These are phyloP conservation scores for Geosmithia putterillii DNA, from an alignment of 2,329 filamentous ascomycete genomes.

Conservation along the genomic window DNA sequence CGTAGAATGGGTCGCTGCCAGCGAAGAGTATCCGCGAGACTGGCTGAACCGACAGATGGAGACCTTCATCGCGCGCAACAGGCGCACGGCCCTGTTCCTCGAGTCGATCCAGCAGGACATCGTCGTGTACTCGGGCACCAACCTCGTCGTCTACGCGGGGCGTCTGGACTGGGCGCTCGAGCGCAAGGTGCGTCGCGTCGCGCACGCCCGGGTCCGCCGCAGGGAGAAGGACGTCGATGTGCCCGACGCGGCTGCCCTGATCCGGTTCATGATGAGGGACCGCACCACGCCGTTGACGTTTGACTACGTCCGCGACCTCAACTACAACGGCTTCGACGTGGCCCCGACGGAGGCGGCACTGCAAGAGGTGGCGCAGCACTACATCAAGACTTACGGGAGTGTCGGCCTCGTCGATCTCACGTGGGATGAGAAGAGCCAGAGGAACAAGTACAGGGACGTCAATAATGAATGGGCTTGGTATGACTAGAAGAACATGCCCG, in stretches of 20 bases:
- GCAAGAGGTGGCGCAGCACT: constrained; percentile 5
- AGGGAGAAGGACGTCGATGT: constrained; percentile 5
- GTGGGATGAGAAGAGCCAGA: background rate
- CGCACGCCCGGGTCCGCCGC: constrained; percentile 3
- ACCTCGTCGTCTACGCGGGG: constrained; percentile 11
- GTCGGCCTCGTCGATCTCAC: constrained; percentile 2
- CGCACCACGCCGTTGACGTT: constrained; percentile 4
- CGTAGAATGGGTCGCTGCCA: constrained; percentile 5
- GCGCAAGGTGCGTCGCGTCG: constrained; percentile 11
- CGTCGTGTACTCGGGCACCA: constrained; percentile 8
- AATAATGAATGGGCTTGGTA: too few relatives aligned
- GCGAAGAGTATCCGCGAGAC: constrained; percentile 2
- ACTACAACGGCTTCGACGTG: constrained; percentile 7
- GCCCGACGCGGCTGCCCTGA: constrained; percentile 6
- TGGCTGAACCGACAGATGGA: constrained; percentile 12
- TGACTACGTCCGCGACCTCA: constrained; percentile 6
- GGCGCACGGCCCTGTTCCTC: constrained; percentile 9
- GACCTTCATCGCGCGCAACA: constrained; percentile 7
- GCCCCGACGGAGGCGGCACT: constrained; percentile 5
- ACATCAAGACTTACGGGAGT: constrained; percentile 5
- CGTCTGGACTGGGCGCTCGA: constrained; percentile 13
- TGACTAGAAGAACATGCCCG: too few relatives aligned
- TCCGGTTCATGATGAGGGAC: constrained; percentile 4
- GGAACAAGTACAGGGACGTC: too few relatives aligned
- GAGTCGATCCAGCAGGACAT: constrained; percentile 11